Conservation (phyloP, 495 filamentous ascomycete genomes). For the Amniculicola lignicola region DNA sequence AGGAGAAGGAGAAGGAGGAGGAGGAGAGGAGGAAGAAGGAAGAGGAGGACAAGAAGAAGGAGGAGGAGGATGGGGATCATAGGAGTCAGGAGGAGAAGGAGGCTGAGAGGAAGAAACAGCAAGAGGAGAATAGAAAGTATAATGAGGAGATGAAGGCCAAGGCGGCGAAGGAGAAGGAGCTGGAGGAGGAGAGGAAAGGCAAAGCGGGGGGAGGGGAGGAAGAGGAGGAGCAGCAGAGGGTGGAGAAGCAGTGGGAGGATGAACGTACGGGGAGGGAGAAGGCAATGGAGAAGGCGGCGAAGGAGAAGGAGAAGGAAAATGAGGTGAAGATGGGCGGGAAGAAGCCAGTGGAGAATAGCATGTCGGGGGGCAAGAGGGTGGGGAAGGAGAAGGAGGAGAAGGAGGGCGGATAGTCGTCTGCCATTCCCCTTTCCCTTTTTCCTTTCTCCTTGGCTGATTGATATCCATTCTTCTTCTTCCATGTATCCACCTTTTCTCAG, state of each 20-base stretch:
- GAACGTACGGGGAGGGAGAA: not conserved
- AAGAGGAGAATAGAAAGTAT: constrained; percentile 8
- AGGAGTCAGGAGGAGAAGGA: constrained; percentile 35
- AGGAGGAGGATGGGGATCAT: no score
- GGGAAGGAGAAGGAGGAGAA: no score
- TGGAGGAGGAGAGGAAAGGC: not conserved
- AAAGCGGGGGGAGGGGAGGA: no score
- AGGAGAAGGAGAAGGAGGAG: constrained; percentile 46
- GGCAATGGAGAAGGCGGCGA: constrained; percentile 12
- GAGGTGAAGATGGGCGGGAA: not conserved
- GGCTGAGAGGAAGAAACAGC: not conserved
- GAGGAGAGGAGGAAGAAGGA: constrained; percentile 44
- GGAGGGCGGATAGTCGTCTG: no score
- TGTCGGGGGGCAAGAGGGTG: no score
- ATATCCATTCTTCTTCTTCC: no score
- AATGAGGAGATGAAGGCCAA: not conserved
- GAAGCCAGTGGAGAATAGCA: no score
- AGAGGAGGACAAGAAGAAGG: constrained; percentile 35
- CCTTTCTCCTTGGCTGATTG: no score
- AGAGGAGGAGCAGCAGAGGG: not conserved
- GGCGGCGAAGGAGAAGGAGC: constrained; percentile 1
- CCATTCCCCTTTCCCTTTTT: no score
- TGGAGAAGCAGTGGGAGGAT: not conserved
- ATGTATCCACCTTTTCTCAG: no score
- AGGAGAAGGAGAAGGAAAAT: constrained; percentile 4